Evolutionary conservation across 148 eudicot species (phyloP).

Genomic region (Rhododendron griersonianum): DNA sequence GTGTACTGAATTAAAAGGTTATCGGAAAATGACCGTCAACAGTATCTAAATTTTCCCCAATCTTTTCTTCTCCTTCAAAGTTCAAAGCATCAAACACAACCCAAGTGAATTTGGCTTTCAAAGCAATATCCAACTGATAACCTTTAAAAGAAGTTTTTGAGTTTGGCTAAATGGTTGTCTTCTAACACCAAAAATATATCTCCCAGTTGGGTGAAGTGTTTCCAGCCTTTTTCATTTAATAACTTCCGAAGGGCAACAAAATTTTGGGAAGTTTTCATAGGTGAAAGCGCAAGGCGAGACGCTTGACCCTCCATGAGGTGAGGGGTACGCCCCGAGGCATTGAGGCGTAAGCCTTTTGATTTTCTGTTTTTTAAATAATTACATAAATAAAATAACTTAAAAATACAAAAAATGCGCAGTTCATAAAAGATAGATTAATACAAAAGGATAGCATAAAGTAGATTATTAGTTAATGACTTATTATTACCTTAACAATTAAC

Average conservation of each 20-base stretch:
- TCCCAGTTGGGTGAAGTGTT: not conserved
- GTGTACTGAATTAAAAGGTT: not conserved
- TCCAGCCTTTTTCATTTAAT: not conserved
- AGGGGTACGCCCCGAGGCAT: too few species aligned
- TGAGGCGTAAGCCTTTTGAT: too few species aligned
- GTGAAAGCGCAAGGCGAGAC: too few species aligned
- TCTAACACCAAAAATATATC: not conserved
- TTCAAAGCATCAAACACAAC: not conserved
- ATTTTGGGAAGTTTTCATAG: not conserved
- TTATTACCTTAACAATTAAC: too few species aligned
- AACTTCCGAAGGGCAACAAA: not conserved
- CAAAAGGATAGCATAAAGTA: too few species aligned
- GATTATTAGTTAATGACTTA: too few species aligned
- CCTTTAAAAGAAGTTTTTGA: not conserved
- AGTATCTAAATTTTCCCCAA: not conserved
- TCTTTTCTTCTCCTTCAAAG: not conserved
- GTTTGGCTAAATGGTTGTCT: not conserved
- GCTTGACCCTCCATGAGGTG: too few species aligned
- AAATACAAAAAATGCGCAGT: too few species aligned
- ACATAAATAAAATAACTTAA: too few species aligned
- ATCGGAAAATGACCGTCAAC: not conserved
- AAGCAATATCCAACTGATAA: not conserved
- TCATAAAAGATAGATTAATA: too few species aligned
- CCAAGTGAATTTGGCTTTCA: not conserved
- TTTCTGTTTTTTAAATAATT: too few species aligned